phyloP scores from a whole-genome alignment of 371 early-diverging fungal species.

The Phascolomyces articulosus region DNA sequence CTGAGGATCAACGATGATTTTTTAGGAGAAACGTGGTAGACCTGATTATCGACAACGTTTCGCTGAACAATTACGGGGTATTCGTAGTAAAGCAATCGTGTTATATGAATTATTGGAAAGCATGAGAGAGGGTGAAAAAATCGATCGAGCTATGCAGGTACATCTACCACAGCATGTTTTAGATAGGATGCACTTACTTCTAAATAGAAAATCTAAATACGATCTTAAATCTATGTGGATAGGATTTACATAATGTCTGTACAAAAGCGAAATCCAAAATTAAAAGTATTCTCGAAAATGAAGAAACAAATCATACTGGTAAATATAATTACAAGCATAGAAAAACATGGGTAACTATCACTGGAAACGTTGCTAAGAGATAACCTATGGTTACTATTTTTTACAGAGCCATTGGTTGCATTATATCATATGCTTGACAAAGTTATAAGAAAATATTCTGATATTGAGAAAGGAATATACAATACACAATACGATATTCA shows the following conservation, averaged over 20 bases:
- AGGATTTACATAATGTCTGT: constrained; percentile 56
- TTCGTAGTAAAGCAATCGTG: constrained; percentile 78
- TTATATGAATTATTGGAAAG: constrained; percentile 80
- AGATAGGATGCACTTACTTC: neutral
- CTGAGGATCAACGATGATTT: neutral
- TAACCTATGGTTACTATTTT: neutral
- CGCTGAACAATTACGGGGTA: constrained; percentile 77
- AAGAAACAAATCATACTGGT: constrained; percentile 25
- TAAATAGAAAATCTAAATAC: neutral
- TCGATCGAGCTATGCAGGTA: constrained; percentile 53
- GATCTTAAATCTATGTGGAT: neutral
- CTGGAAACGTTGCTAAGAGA: too few species aligned
- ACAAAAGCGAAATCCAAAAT: constrained; percentile 53
- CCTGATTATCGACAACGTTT: constrained; percentile 87
- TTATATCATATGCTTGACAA: constrained; percentile 83
- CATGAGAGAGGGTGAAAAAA: constrained; percentile 64
- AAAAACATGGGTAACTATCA: constrained; percentile 31
- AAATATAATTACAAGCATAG: constrained; percentile 23
- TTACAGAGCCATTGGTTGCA: constrained; percentile 43
- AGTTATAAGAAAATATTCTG: constrained; percentile 77
- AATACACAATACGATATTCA: constrained; percentile 46
- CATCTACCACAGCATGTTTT: too few species aligned
- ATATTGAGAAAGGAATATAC: constrained; percentile 63
- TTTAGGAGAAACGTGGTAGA: constrained; percentile 71
- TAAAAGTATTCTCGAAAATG: constrained; percentile 68